Base-by-base conservation (phyloP, 1,284 basidiomycete species). In the Apiotrichum mycotoxinovorans region DNA sequence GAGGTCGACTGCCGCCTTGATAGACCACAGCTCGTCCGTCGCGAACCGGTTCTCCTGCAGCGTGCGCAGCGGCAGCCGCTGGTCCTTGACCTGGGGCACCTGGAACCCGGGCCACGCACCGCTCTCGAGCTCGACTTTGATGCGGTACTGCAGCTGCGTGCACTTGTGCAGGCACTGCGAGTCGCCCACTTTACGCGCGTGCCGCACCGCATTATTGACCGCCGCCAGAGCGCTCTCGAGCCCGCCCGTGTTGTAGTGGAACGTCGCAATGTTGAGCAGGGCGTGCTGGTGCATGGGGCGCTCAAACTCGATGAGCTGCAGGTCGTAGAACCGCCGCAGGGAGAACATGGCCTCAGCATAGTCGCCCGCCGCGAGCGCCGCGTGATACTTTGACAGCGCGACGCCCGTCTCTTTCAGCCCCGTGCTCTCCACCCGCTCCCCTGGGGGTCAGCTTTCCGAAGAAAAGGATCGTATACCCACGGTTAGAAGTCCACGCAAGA, bases 261-360 rank as follows among this genome's bases (percentile, higher is more conserved):
- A 76, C 4, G 62, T 60, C 7, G 76, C 76, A 23, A 78, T 68
- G 54, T 75, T 75, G 5, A 78, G 61, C 12, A 78, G 56, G 10
- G 74, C 73, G 57, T 78, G 76, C 46, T 76, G 76, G 60, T 75
- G 71, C 54, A 60, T 55, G 59, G 45, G 66, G 61, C 65, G 61
- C n/a, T 62, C 62, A 3, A 63, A 45, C 3, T 56, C 51, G 1
- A 75, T 73, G 27, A 73, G 70, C 30, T 71, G 70, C 52, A 74
- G 74, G 57, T 75, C 75, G 60, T 75, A 78, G 61, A 78, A 76
- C 4, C 66, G 60, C 20, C 70, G 55, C 10, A 78, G 50, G 0
- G 70, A 67, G 15, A 56, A 59, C 23, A 76, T 52, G 12, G 74
- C 72, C 2, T 58, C 51, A 1, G 71, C 66, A 47, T 73, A 71